phyloP scores from a whole-genome alignment of 176 grass and related monocot species.

The Elymus sibiricus region DNA sequence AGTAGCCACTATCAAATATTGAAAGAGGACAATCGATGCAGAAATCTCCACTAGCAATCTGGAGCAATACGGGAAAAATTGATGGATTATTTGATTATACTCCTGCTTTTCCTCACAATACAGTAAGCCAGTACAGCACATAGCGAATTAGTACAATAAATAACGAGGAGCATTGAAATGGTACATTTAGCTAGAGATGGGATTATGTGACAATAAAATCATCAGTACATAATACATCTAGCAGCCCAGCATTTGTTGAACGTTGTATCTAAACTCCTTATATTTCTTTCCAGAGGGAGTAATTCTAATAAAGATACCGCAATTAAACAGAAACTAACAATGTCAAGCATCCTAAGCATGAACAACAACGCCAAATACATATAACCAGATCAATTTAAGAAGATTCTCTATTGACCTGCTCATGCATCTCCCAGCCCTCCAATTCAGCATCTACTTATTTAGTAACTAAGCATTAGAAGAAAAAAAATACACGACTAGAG shows the following conservation, averaged over 20 bases:
- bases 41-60: background rate
- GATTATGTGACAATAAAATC: background rate
- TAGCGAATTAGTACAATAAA: background rate
- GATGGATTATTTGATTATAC: background rate
- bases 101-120: background rate
- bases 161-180: background rate
- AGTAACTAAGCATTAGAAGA: background rate
- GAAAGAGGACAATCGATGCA: background rate
- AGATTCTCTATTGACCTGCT: background rate
- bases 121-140: background rate
- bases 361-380: background rate
- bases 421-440: background rate
- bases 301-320: background rate
- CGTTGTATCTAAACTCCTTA: background rate
- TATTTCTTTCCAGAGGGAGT: too few relatives aligned
- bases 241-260: background rate
- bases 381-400: background rate
- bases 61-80: background rate
- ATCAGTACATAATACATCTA: background rate
- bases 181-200: background rate
- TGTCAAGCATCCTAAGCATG: background rate
- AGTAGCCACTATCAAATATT: background rate
- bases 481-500: background rate
- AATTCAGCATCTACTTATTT: background rate
- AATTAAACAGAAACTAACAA: background rate